Evolutionary conservation across 129 eudicot genomes (phyloP).

Genomic region (Glebionis coronaria): DNA sequence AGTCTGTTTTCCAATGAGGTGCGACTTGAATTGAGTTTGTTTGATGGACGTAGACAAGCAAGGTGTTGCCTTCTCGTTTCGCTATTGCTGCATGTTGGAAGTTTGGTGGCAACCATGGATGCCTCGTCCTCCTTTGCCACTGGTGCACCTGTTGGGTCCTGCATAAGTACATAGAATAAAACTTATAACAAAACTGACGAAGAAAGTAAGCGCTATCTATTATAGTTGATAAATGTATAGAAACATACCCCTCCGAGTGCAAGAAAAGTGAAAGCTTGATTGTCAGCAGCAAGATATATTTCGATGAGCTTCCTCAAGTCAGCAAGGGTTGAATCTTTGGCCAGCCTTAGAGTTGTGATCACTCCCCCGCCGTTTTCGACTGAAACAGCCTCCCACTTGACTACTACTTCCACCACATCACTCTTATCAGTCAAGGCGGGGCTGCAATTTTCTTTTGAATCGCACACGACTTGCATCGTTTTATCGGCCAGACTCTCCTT

Average conservation of each 20-base stretch:
- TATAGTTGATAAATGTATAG: not conserved
- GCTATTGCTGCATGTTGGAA: conserved; percentile 58
- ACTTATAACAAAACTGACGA: not conserved
- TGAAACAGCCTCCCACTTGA: conserved; percentile 61
- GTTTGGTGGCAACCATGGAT: conserved; percentile 39
- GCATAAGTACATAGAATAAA: conserved; percentile 6
- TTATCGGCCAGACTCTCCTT: conserved; percentile 22
- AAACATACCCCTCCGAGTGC: conserved; percentile 55
- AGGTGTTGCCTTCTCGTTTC: conserved; percentile 31
- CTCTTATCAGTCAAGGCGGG: conserved; percentile 29
- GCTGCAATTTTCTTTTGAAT: conserved; percentile 55
- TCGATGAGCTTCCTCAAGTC: conserved; percentile 73
- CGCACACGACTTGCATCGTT: conserved; percentile 3
- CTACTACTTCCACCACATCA: conserved; percentile 46
- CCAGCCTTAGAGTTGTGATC: conserved; percentile 53
- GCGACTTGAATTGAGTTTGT: conserved; percentile 23
- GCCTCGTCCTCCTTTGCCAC: conserved; percentile 57
- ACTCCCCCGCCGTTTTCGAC: conserved; percentile 44
- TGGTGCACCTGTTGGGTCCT: conserved; percentile 51
- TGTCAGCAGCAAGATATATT: conserved; percentile 57
- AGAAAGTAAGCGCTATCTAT: not conserved
- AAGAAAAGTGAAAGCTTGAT: conserved; percentile 57
- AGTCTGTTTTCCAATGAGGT: conserved; percentile 28
- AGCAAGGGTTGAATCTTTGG: conserved; percentile 58
- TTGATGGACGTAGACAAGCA: conserved; percentile 49